A percentile compares a stretch with the other conserved stretches of the same genome.
phyloP scores from a whole-genome alignment of 2,329 filamentous ascomycete species.

The Diaporthe vexans region DNA sequence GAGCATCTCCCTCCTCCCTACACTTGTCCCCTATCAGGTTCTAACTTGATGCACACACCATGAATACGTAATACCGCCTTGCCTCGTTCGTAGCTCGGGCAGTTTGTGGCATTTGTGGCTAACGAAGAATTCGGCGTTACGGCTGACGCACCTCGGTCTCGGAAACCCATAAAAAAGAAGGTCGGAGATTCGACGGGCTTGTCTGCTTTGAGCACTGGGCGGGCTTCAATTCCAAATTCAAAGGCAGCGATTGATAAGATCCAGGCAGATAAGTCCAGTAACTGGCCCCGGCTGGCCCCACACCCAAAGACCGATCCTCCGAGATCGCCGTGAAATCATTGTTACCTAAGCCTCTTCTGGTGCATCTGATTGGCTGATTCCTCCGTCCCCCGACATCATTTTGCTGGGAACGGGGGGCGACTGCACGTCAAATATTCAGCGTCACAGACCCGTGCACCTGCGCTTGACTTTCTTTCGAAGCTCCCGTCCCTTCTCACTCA shows the following conservation, averaged over 20 bases:
- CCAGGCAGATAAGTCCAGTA: background rate
- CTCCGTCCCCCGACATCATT: constrained; percentile 35
- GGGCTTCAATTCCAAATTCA: constrained; percentile 33
- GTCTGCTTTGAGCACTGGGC: constrained; percentile 8
- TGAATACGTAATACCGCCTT: background rate
- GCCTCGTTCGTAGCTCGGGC: background rate
- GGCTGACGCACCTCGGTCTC: constrained; percentile 22
- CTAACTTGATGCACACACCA: background rate
- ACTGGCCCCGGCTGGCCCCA: constrained; percentile 8
- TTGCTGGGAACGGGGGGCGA: constrained; percentile 27
- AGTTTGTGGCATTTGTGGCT: background rate
- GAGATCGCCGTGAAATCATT: constrained; percentile 32
- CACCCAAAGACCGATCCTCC: constrained; percentile 35
- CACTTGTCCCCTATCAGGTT: background rate
- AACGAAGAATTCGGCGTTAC: constrained; percentile 8
- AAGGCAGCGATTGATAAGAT: constrained; percentile 37
- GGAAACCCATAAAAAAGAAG: constrained; percentile 26
- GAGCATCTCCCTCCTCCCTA: no score
- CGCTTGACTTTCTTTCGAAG: constrained; percentile 7
- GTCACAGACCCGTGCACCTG: constrained; percentile 28
- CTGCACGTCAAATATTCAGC: constrained; percentile 37
- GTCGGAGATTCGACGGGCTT: constrained; percentile 28
- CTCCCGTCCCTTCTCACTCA: constrained; percentile 8
- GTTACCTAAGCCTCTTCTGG: background rate
- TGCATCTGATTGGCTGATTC: constrained; percentile 4